phyloP scores from a whole-genome alignment of 2,329 filamentous ascomycete genomes.

The Xylaria sp. region DNA sequence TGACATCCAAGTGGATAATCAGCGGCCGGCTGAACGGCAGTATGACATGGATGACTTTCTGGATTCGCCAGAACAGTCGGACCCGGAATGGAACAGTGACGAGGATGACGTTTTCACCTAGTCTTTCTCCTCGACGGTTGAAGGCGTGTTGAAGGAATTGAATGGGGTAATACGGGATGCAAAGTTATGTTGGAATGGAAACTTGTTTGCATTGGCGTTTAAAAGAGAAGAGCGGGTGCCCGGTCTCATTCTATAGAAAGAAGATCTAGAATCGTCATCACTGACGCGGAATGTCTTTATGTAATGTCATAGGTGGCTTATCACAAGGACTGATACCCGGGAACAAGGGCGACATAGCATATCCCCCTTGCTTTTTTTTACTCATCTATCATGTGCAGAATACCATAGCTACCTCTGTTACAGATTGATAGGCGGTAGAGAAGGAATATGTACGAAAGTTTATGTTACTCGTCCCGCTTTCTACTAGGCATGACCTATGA shows the following conservation, averaged over 20 bases:
- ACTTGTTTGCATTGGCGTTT: slow-evolving; percentile 25
- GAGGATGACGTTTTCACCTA: slow-evolving; percentile 43
- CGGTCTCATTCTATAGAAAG: slow-evolving; percentile 10
- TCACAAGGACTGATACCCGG: slow-evolving; percentile 34
- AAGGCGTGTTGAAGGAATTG: not conserved
- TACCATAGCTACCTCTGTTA: not conserved
- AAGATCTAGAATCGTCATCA: slow-evolving; percentile 28
- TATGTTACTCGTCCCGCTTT: not conserved
- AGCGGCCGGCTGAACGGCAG: slow-evolving; percentile 75
- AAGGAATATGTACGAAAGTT: not conserved
- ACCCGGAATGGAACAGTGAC: slow-evolving; percentile 67
- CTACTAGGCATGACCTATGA: not conserved
- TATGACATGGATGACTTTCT: slow-evolving; percentile 79
- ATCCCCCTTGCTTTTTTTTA: not conserved
- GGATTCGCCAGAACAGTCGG: slow-evolving; percentile 64
- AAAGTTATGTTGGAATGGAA: slow-evolving; percentile 1
- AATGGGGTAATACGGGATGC: not conserved
- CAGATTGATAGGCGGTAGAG: not conserved
- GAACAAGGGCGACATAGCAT: slow-evolving; percentile 12
- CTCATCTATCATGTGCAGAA: slow-evolving; percentile 12
- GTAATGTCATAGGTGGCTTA: slow-evolving; percentile 17
- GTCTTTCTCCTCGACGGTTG: not conserved
- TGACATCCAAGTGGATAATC: slow-evolving; percentile 79
- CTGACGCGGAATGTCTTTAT: slow-evolving; percentile 26
- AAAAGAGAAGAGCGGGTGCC: not conserved